A percentile compares a stretch with the other conserved stretches of the same genome.
phyloP scores from a whole-genome alignment of 495 filamentous ascomycete species.

The Penicillium subrubescens region DNA sequence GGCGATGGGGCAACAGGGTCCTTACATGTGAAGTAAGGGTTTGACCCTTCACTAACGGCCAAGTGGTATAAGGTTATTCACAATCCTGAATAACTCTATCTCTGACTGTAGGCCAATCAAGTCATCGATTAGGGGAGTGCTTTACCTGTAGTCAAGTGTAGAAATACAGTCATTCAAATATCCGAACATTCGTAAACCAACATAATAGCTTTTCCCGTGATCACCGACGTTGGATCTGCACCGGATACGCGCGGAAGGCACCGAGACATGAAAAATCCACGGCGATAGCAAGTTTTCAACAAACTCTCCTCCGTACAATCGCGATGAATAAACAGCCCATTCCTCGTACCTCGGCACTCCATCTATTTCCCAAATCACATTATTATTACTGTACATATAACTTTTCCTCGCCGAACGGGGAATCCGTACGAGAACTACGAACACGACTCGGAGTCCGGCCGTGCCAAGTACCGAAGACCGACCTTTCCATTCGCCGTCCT shows the following conservation, averaged over 20 bases:
- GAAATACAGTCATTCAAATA: background rate
- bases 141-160: too few relatives aligned
- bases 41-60: background rate
- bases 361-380: background rate
- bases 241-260: background rate
- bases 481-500: background rate
- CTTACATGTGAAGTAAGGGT: background rate
- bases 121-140: background rate
- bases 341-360: background rate
- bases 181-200: background rate
- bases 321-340: background rate
- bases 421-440: background rate
- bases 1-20: background rate
- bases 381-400: background rate
- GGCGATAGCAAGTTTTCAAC: background rate
- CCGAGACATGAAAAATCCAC: background rate
- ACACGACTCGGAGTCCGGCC: background rate
- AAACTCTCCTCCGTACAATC: background rate
- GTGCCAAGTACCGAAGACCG: background rate
- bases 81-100: constrained; percentile 1
- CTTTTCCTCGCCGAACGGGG: background rate
- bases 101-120: background rate
- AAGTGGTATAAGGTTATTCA: background rate
- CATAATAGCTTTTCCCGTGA: too few relatives aligned
- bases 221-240: background rate